A percentile compares a stretch with the other conserved stretches of the same genome.
These are phyloP conservation scores for Ophiostoma ulmi DNA, from an alignment of 2,329 filamentous ascomycete species.

Conservation along the genomic window DNA sequence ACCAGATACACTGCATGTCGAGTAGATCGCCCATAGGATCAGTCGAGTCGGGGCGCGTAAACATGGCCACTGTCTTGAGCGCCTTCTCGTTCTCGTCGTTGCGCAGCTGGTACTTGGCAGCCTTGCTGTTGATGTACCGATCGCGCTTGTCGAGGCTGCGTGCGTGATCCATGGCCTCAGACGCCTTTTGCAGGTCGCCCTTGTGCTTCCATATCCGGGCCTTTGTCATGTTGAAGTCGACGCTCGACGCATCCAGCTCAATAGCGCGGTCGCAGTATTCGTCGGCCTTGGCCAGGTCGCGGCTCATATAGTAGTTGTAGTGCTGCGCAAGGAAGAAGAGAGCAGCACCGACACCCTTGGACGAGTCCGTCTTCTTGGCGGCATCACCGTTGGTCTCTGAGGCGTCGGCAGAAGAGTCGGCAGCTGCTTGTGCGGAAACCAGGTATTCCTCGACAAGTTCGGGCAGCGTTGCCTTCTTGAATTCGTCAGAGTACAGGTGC, in stretches of 20 bases:
- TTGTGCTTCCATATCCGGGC: constrained; percentile 90
- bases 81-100: constrained; percentile 87
- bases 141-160: constrained; percentile 82
- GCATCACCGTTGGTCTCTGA: constrained; percentile 37
- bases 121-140: constrained; percentile 97
- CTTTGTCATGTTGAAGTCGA: constrained; percentile 93
- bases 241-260: constrained; percentile 69
- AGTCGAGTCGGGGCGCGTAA: constrained; percentile 84
- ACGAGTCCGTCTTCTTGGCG: constrained; percentile 39
- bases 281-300: constrained; percentile 74
- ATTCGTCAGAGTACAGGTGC: constrained; percentile 73
- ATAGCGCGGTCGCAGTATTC: constrained; percentile 81
- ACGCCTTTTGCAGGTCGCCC: constrained; percentile 72
- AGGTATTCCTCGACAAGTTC: constrained; percentile 75
- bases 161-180: constrained; percentile 83
- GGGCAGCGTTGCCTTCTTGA: constrained; percentile 73
- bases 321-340: constrained; percentile 95
- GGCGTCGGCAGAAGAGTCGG: constrained; percentile 28
- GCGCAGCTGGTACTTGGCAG: constrained; percentile 91
- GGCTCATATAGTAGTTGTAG: constrained; percentile 87
- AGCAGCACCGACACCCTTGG: constrained; percentile 68
- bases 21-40: constrained; percentile 85
- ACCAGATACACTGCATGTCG: constrained; percentile 99
- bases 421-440: constrained; percentile 33
- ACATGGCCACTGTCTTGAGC: constrained; percentile 83